Base-by-base conservation (phyloP, 2,329 filamentous ascomycete species). In the Chrysosporium queenslandicum region DNA sequence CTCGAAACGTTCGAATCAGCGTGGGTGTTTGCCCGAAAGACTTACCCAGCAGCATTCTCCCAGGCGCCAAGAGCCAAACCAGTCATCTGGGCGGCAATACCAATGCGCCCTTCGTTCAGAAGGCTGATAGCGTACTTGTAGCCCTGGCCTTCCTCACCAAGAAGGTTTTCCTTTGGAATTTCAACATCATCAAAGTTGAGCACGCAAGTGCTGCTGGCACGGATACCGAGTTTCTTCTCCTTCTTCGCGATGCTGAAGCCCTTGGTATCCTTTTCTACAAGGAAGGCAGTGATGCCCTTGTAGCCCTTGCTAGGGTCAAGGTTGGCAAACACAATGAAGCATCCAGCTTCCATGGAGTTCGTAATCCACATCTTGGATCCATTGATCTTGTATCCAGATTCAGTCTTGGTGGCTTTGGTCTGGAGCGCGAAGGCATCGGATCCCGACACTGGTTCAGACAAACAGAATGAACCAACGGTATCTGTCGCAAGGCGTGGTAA, bases 311-410 rank as follows among this genome's bases (percentile, higher is more conserved):
- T 83, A 0, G 85, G 90, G 66, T 96, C 85, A 36, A 98, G 76
- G 72, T 96, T 98, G 64, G 92, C 92, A 66, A 98, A 98, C 54
- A 98, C 92, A 64, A 98, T 91, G 74, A 96, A 98, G 75, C 97
- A 85, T 55, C 83, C 82, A 18, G 92, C 86, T 73, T 98, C 92
- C 74, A 91, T 83, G 47, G 86, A 85, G 77, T 98, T 98, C 58
- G 92, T 98, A 72, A 98, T 98, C 92, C 92, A 98, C 92, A 98
- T 98, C 80, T 98, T 98, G 70, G 81, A 83, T 46, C 92, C 92
- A 56, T 81, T 86, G 70, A 98, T 86, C 71, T 78, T 83, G 75
- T 91, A 98, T 30, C 91, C 89, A 58, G 82, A 79, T 20, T 81
- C 77, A 0, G 87, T 92, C 76, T 90, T 87, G 53, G 81, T 83